Base-by-base conservation (phyloP, 345 rosid genomes). In the Aquilaria sinensis region DNA sequence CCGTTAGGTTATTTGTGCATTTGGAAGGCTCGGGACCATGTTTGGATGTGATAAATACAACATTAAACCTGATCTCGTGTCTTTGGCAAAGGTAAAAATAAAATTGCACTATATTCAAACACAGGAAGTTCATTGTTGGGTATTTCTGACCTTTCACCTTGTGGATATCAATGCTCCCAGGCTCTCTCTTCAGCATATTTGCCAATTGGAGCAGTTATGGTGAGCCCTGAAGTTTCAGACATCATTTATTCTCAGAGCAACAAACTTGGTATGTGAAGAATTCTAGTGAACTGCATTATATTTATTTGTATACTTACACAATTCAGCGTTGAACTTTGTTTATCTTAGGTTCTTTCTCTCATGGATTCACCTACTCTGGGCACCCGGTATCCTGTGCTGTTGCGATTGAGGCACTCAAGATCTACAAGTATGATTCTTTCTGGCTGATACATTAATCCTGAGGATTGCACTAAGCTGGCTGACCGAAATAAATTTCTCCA, bases 1-100 rank as follows among this genome's bases (percentile, higher is more conserved):
- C 62, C 47, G 48, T 63, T 69, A 94, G 99, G 99, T 91, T 31
- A 87, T 95, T 29, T 89, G 97, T 79, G 99, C 96, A 59, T 95
- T 91, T 81, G 99, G 99, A 74, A 83, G 99, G 74, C 92, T 95
- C 33, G 99, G 99, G 16, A 82, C 93, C 10, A 89, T 89, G 97
- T 91, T 65, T 77, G 99, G 99, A 4, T 78, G 91, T 74, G 97
- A 91, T 72, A 89, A 85, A 75, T 95, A 82, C 83, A 80, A 81
- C 73, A 60, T 67, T 45, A 67, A 67, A 67, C 60, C 67, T 31
- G 53, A 67, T 67, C 70, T 60, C 45, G 58, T 67, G 47, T 51
- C 70, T 14, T 0, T 67, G 43, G 99, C 97, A 30, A 91, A 91
- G 96, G 99, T 89, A 74, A 78, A 61, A 53, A n/a, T 60, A 11